These are phyloP conservation scores for Clitopilus hobsonii DNA, from an alignment of 768 basidiomycete genomes.

Conservation along the genomic window DNA sequence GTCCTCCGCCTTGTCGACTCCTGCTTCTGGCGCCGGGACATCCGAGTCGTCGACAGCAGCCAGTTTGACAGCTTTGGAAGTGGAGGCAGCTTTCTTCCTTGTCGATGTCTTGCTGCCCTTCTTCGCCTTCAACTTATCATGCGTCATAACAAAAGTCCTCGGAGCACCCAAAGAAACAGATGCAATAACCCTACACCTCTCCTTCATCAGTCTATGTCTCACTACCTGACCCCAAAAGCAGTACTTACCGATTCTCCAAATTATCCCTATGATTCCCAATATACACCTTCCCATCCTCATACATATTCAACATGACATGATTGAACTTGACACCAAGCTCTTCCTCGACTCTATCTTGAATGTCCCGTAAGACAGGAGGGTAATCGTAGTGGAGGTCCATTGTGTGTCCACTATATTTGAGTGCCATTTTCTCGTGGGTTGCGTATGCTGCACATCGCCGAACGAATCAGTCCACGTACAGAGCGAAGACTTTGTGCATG, in stretches of 20 bases:
- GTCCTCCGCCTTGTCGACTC: neutral
- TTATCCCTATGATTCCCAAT: conserved; percentile 27
- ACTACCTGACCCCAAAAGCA: too few species aligned
- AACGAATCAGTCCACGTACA: neutral
- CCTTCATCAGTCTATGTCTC: too few species aligned
- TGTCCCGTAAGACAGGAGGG: conserved; percentile 20
- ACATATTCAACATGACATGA: conserved; percentile 25
- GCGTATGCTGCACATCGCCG: conserved; percentile 22
- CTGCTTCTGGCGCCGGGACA: neutral
- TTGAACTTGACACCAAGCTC: conserved; percentile 23
- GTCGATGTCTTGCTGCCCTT: conserved; percentile 1
- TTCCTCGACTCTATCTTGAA: conserved; percentile 23
- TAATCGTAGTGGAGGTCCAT: conserved; percentile 24
- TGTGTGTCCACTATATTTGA: conserved; percentile 26
- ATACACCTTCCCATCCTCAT: conserved; percentile 24
- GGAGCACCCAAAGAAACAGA: conserved; percentile 24
- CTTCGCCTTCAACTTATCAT: conserved; percentile 8
- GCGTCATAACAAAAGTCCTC: conserved; percentile 25
- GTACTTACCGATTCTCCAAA: conserved; percentile 19
- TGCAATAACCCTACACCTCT: conserved; percentile 21
- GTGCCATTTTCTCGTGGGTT: conserved; percentile 17
- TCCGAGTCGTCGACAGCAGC: neutral
- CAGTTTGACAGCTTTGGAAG: neutral
- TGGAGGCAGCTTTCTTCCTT: neutral
- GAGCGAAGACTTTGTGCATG: neutral